Evolutionary conservation across 257 asterid genomes (phyloP).

Genomic region (Fraxinus americana): DNA sequence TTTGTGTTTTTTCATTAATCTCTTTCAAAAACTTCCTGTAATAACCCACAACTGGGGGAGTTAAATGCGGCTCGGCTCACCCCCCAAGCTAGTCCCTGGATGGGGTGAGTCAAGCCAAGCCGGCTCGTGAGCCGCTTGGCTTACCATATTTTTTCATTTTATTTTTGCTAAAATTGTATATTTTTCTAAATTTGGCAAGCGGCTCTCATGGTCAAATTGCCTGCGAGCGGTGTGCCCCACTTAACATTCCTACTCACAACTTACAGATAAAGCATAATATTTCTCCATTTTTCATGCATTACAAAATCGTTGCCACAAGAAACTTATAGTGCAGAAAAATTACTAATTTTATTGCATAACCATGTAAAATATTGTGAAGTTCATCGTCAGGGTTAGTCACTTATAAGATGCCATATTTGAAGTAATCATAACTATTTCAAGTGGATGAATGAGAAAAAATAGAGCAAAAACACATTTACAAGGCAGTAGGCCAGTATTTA

Average conservation of each 20-base stretch:
- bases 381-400: not conserved
- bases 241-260: too few species aligned
- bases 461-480: not conserved
- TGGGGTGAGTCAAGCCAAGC: too few species aligned
- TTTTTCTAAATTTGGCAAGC: too few species aligned
- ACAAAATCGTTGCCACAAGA: not conserved
- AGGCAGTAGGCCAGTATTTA: not conserved
- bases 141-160: too few species aligned
- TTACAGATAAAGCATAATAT: too few species aligned
- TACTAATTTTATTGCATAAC: not conserved
- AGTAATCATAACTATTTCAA: not conserved
- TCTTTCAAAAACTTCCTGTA: not conserved
- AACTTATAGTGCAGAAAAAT: not conserved
- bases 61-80: too few species aligned
- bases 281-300: not conserved
- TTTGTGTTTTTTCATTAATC: not conserved
- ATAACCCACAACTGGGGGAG: too few species aligned
- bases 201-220: too few species aligned
- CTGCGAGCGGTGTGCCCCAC: too few species aligned
- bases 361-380: not conserved
- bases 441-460: not conserved
- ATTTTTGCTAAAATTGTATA: too few species aligned
- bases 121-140: too few species aligned
- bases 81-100: too few species aligned
- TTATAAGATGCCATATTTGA: not conserved